Percentiles rank a stretch among this genome's conserved stretches.
phyloP scores from a whole-genome alignment of 73 alveolate species.

The Paramecium sexaurelia region DNA sequence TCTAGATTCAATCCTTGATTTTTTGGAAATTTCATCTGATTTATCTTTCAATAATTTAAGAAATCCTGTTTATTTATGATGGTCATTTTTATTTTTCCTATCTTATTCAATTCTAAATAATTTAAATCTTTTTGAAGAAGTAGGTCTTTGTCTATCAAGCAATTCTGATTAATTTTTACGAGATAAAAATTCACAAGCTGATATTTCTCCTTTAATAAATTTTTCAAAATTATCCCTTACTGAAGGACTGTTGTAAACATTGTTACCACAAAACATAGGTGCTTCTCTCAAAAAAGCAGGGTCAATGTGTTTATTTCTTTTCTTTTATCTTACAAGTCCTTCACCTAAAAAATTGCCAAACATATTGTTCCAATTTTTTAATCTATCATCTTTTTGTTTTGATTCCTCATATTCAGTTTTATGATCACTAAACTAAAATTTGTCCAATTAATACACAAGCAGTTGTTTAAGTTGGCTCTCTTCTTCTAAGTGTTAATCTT shows the following conservation, averaged over 20 bases:
- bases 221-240: neutral
- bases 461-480: neutral
- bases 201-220: conserved; percentile 1
- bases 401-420: neutral
- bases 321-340: neutral
- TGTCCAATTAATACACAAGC: neutral
- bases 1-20: neutral
- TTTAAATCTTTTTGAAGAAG: neutral
- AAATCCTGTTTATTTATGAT: neutral
- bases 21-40: neutral
- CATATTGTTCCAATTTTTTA: neutral
- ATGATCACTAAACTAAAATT: neutral
- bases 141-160: neutral
- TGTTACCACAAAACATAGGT: neutral
- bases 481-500: neutral
- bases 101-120: neutral
- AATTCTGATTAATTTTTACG: neutral
- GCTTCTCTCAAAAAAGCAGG: conserved; percentile 46
- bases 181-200: neutral
- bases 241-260: neutral
- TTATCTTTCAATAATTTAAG: neutral
- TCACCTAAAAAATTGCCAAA: neutral
- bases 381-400: neutral
- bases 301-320: neutral
- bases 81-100: neutral